phyloP scores from a whole-genome alignment of 2,329 filamentous ascomycete genomes.

The Colletotrichum eleusines region DNA sequence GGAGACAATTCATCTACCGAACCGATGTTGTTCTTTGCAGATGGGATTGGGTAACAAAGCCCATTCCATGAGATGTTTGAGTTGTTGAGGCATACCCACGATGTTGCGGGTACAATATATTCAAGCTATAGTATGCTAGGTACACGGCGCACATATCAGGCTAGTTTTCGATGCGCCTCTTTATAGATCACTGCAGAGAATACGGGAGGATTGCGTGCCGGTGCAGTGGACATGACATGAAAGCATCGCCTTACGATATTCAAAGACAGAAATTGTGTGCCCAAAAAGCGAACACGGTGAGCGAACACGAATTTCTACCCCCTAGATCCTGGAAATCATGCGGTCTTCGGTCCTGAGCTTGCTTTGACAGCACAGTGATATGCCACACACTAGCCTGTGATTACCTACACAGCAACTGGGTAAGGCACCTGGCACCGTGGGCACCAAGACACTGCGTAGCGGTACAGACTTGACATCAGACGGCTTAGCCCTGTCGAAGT shows the following conservation, averaged over 20 bases:
- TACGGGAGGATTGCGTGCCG: not conserved
- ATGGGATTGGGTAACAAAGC: not conserved
- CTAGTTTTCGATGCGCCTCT: not conserved
- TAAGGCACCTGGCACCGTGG: no score
- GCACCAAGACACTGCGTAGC: no score
- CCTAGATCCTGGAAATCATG: constrained; percentile 6
- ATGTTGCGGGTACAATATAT: no score
- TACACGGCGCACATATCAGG: not conserved
- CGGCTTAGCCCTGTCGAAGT: constrained; percentile 11
- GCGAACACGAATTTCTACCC: constrained; percentile 12
- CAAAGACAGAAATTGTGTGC: not conserved
- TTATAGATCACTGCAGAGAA: not conserved
- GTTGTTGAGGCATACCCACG: no score
- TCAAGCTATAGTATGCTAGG: not conserved
- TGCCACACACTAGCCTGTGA: constrained; percentile 5
- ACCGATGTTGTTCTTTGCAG: not conserved
- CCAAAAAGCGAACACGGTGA: not conserved
- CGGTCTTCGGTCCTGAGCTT: constrained; percentile 6
- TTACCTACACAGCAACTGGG: constrained; percentile 20
- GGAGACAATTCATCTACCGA: no score
- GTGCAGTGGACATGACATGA: not conserved
- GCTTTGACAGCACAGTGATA: constrained; percentile 23
- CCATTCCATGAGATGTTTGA: not conserved
- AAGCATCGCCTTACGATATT: not conserved
- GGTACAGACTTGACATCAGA: constrained; percentile 13